Conservation (phyloP, 345 rosid genomes). For the Melaleuca quinquenervia region DNA sequence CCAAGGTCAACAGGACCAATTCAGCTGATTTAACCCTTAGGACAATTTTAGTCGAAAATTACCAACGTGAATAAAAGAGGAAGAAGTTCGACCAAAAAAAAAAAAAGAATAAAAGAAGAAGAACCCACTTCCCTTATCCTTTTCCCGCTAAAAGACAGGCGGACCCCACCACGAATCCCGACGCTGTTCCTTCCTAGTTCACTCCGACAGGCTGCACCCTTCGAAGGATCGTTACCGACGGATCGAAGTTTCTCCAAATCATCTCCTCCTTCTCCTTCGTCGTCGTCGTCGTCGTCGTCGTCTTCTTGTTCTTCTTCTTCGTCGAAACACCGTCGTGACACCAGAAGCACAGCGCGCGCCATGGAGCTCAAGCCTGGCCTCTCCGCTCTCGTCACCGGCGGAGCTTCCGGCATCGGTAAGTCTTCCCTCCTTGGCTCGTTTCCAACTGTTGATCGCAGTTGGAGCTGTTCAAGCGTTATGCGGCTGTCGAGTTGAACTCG, state of each 20-base stretch:
- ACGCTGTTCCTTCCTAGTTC: background rate
- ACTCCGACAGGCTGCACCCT: background rate
- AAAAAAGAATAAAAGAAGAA: no score
- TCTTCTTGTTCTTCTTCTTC: background rate
- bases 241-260: no score
- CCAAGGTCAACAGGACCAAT: no score
- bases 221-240: background rate
- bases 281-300: background rate
- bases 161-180: background rate
- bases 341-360: background rate
- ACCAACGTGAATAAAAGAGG: no score
- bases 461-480: no score
- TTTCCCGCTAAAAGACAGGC: background rate
- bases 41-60: no score
- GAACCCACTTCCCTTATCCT: background rate
- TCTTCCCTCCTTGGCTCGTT: background rate
- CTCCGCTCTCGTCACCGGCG: constrained; percentile 92
- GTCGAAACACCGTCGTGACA: background rate
- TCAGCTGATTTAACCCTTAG: no score
- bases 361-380: constrained; percentile 90
- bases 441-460: background rate
- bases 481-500: no score
- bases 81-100: no score
- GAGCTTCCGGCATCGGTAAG: constrained; percentile 82
- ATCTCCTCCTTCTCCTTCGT: background rate